Base-by-base conservation (phyloP, 2,329 filamentous ascomycete species). In the Chrysoporthe cubensis region DNA sequence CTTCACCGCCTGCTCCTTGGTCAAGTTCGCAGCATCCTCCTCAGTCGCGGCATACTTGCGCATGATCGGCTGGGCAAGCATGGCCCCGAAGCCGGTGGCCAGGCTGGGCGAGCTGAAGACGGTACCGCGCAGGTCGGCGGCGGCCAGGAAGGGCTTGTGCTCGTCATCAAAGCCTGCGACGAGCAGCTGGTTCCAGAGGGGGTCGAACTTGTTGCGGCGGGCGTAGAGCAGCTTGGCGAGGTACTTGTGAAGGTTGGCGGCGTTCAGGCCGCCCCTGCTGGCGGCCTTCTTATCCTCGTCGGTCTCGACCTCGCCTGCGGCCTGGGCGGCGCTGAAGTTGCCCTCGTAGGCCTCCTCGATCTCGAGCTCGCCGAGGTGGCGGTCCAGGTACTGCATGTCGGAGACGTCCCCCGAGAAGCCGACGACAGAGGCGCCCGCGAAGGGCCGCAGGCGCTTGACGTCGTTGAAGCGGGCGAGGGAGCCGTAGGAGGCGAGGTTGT, bases 351-450 rank as follows among this genome's bases (percentile, higher is more conserved):
- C 91, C 85, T 98, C 94, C 79, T 91, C 87, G 80, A 96, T 93
- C 78, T 92, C 89, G 75, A 98, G 91, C 71, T 92, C 91, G 76
- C 87, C 90, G 74, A 99, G 90, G 76, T 97, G 89, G 74, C 96
- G 90, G 87, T 97, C 92, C 73, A 99, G 89, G 84, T 96, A 96
- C 85, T 99, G 96, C 96, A 99, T 98, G 84, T 99, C 96, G 72
- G 93, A 97, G 75, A 99, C 91, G 83, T 99, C 96, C 79, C 96
- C 96, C 79, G 94, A 93, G 82, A 98, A 97, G 75, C 96, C 96
- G 76, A 99, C 86, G 69, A 98, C 88, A 42, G 93, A 90, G 72
- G 90, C 88, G 72, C 90, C 86, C 81, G 94, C 93, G 81, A 98
- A 98, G 74, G 89, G 87, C 75, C 93, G 93, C 73, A 99, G 90